phyloP scores from a whole-genome alignment of 257 asterid species.

The Forsythia viridissima region DNA sequence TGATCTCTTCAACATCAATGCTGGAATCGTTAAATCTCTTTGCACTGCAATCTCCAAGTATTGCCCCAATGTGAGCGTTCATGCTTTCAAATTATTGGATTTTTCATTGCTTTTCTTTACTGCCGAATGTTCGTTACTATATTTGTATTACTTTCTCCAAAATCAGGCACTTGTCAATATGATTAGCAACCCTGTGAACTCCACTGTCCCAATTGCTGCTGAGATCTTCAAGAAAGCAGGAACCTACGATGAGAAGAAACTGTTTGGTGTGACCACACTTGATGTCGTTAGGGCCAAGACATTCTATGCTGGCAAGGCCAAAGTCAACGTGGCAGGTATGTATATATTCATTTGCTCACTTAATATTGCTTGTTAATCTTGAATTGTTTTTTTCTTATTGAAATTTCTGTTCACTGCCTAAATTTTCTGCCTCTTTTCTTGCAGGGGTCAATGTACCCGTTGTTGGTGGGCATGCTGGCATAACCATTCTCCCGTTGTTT shows the following conservation, averaged over 20 bases:
- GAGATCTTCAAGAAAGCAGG: slow-evolving; percentile 88
- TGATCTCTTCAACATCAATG: slow-evolving; percentile 86
- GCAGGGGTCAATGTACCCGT: slow-evolving; percentile 89
- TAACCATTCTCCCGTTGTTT: slow-evolving; percentile 91
- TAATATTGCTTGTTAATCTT: not conserved
- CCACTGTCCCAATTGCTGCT: slow-evolving; percentile 94
- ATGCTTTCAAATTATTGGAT: not conserved
- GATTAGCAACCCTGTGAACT: slow-evolving; percentile 94
- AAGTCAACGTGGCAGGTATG: slow-evolving; percentile 74
- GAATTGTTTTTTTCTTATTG: not conserved
- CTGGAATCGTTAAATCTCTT: slow-evolving; percentile 86
- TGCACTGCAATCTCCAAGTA: slow-evolving; percentile 78
- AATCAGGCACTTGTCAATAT: slow-evolving; percentile 74
- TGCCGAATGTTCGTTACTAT: slow-evolving; percentile 1
- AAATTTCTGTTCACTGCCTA: slow-evolving; percentile 16
- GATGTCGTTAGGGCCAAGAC: slow-evolving; percentile 97
- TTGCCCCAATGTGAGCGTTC: slow-evolving; percentile 67
- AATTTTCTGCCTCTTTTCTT: not conserved
- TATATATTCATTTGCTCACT: not conserved
- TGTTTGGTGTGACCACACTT: slow-evolving; percentile 91
- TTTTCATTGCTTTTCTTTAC: not conserved
- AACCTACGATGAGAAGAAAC: slow-evolving; percentile 62
- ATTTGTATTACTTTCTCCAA: slow-evolving; percentile 3
- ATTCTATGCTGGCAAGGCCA: slow-evolving; percentile 82
- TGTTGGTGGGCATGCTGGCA: slow-evolving; percentile 94